Evolutionary conservation across 345 rosid species (phyloP), one percentile per base, ranked within the genome.

Genomic region (Hibiscus tridactylites): DNA sequence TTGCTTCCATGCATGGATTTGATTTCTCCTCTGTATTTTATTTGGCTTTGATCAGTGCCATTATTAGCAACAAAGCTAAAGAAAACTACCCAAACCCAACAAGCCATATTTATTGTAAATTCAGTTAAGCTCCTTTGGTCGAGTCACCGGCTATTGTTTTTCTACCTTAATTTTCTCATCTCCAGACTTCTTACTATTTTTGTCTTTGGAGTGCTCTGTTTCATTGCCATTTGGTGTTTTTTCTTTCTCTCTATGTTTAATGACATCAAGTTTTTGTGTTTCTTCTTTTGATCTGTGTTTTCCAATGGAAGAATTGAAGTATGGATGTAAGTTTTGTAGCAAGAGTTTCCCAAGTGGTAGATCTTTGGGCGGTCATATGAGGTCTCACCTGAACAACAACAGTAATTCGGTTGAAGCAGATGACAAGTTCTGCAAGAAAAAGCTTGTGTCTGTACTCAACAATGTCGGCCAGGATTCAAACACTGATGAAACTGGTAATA

Each of bases 331-430:
- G 73, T 82, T 88, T 72, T 88, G 93, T 82, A 70, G 78, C 85
- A 86, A 87, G 80, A 83, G 85, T 68, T 86, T 85, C 74, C 73
- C 79, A 8, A 76, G 89, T 76, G 91, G 93, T 12, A 88, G 88
- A 82, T 87, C 90, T 44, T 73, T 88, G 77, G 93, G 93, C 24
- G 93, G 93, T 70, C 93, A 86, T 80, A 82, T 87, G 89, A 85
- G 91, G 85, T 88, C 90, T 75, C 93, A 86, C 56, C 75, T 82
- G 83, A 71, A 75, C 9, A 68, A 15, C 61, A 73, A 78, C 70
- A 77, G n/a, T 49, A 49, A 79, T 75, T 66, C 80, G 53, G 74
- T 71, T 65, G 84, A 79, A 33, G 70, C 77, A 69, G 78, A 80
- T 12, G 65, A 72, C 31, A 71, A 71, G 71, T 62, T 69, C 73